Percentiles rank a stretch among this genome's conserved stretches.
phyloP scores from a whole-genome alignment of 2,329 filamentous ascomycete species.

The Polytolypa hystricis region DNA sequence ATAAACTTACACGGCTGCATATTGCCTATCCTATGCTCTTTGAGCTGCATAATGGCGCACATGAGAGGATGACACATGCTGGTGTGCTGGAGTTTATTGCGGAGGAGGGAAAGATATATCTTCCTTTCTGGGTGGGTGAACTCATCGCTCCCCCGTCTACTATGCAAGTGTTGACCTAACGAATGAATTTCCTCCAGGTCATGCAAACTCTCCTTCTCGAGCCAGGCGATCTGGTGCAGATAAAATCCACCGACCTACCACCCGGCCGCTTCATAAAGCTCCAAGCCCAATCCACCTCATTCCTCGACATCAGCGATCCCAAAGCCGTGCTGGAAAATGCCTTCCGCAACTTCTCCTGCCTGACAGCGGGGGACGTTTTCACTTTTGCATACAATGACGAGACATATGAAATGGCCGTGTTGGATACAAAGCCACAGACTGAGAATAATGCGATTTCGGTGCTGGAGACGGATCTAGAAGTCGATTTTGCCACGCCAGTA shows the following conservation, averaged over 20 bases:
- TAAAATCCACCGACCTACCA: slow-evolving; percentile 87
- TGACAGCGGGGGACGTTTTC: slow-evolving; percentile 90
- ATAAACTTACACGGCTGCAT: slow-evolving; percentile 91
- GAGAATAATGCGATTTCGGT: slow-evolving; percentile 79
- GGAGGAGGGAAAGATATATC: slow-evolving; percentile 90
- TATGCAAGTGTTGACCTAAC: slow-evolving; percentile 1
- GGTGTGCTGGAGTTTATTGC: slow-evolving; percentile 96
- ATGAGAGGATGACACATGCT: slow-evolving; percentile 71
- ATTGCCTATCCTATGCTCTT: slow-evolving; percentile 97
- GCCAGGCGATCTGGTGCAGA: slow-evolving; percentile 85
- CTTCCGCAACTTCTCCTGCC: slow-evolving; percentile 87
- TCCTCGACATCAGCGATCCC: slow-evolving; percentile 93
- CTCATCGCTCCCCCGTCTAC: not conserved
- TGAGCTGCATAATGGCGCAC: slow-evolving; percentile 83
- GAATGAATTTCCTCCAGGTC: slow-evolving; percentile 49
- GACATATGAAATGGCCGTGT: slow-evolving; percentile 80
- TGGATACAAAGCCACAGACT: slow-evolving; percentile 81
- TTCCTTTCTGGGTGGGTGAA: slow-evolving; percentile 75
- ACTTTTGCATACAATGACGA: slow-evolving; percentile 95
- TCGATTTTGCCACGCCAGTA: slow-evolving; percentile 88
- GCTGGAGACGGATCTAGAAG: slow-evolving; percentile 89
- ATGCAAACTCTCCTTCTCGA: slow-evolving; percentile 88
- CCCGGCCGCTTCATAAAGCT: slow-evolving; percentile 90
- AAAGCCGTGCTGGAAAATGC: slow-evolving; percentile 95
- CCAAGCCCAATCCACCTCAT: slow-evolving; percentile 83